Evolutionary conservation across 2,329 filamentous ascomycete genomes (phyloP), one percentile per base, ranked within the genome.

Genomic region (Fusarium sp.): DNA sequence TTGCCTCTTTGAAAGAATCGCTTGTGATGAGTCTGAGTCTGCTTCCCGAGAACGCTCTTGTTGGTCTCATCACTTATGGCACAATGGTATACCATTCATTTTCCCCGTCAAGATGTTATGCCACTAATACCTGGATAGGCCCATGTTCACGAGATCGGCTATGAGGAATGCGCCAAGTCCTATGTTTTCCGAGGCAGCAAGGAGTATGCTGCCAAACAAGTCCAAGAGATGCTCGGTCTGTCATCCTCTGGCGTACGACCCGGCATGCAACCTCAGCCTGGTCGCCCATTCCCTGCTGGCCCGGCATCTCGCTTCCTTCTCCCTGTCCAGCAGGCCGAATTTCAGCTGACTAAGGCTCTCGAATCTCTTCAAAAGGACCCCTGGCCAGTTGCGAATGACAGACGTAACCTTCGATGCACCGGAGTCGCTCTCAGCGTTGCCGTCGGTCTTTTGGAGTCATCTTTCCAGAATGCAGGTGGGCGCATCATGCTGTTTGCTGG

Each of bases 131-230:
- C 62, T 73, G 50, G 27, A 18, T 75, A 94, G 93, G 91, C 94
- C 36, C 95, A 98, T 89, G 94, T 99, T 22, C 96, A 99, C 81
- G 96, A 99, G 83, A 94, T 99, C 75, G 96, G 96, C 61, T 99
- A 99, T 80, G 95, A 93, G 61, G 96, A 98, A 83, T 99, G 96
- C 83, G 94, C 96, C 73, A 99, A 98, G 84, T 98, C 95, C 10
- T 99, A 98, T 79, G 96, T 99, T 45, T 99, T 99, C 88, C 91
- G 95, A 62, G 96, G 96, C 42, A 98, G 91, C 86, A 99, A 98
- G 86, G 96, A 99, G 79, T 99, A 99, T 82, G 89, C 91, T n/a
- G 93, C 95, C 59, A 98, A 98, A 85, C 95, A 98, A 81, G 94
- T 99, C n/a, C 95, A 98, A 82, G 96, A 99, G 80, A 99, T 99